These are phyloP conservation scores for Colletotrichum tabaci DNA, from an alignment of 2,329 filamentous ascomycete genomes.

Conservation along the genomic window DNA sequence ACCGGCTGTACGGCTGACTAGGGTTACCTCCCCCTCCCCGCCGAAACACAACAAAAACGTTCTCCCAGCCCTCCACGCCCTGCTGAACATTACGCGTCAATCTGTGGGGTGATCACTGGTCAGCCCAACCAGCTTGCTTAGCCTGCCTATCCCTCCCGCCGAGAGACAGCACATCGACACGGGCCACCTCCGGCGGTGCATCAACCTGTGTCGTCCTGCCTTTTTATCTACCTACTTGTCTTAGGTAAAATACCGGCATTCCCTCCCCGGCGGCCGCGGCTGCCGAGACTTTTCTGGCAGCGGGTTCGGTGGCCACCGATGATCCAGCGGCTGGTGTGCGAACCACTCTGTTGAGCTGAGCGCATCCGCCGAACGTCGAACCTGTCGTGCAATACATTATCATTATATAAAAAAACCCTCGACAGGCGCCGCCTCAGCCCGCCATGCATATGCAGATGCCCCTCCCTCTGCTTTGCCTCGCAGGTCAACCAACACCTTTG, in stretches of 20 bases:
- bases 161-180: constrained; percentile 16
- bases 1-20: neutral
- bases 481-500: neutral
- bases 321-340: neutral
- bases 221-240: neutral
- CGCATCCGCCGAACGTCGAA: neutral
- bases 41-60: neutral
- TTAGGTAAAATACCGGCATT: neutral
- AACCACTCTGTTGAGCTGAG: neutral
- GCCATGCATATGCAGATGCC: constrained; percentile 17
- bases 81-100: constrained; percentile 40
- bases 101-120: constrained; percentile 20
- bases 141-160: constrained; percentile 4
- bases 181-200: constrained; percentile 26
- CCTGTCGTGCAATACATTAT: constrained; percentile 33
- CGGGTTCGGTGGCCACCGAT: constrained; percentile 29
- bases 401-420: constrained; percentile 26
- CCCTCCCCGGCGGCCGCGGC: constrained; percentile 2
- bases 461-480: neutral
- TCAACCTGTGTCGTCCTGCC: neutral
- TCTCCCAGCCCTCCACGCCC: constrained; percentile 19
- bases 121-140: constrained; percentile 20
- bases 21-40: neutral
- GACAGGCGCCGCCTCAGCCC: constrained; percentile 11
- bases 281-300: constrained; percentile 29